Base-by-base conservation (phyloP, 345 rosid genomes). In the Populus euphratica region DNA sequence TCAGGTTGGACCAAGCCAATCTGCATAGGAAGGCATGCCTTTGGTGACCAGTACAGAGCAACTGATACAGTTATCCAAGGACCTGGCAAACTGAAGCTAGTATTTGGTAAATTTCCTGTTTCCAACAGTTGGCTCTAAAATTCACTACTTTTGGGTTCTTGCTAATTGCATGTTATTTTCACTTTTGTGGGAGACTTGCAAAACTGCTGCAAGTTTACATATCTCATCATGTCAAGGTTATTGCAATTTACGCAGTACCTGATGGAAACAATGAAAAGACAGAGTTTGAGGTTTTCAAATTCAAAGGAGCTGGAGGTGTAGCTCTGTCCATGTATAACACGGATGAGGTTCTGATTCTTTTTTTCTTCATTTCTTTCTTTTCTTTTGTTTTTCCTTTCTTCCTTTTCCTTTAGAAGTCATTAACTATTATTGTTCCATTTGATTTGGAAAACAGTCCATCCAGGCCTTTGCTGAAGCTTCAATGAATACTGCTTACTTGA, bases 1-100 rank as follows among this genome's bases (percentile, higher is more conserved):
- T 20, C 70, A 96, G 99, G 98, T 76, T 96, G 99, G 99, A 91
- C 93, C 25, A 96, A 91, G 87, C 97, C 98, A 52, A 96, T 96
- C 63, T 96, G 99, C 89, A 93, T 96, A 78, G 99, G 99, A 77
- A 93, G 99, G 49, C 99, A 93, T 88, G 98, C 99, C 56, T 96
- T 90, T 79, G 98, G 99, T 78, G 98, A 96, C 79, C 98, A 96
- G 79, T 93, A 92, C 77, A 85, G 92, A 72, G 99, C 99, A 16
- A 96, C 98, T 80, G 99, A 96, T 83, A 29, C 87, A 52, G 95
- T 93, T 25, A 90, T 96, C 70, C 87, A 87, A 86, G 98, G 98
- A 81, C 77, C 97, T 62, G 99, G 99, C 76, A 92, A 90, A 84
- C 93, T 93, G 71, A 96, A 94, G 79, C 74, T 96, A 80, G 87